Evolutionary conservation across 768 basidiomycete species (phyloP), one percentile per base, ranked within the genome.

Genomic region (Naganishia antarctica): DNA sequence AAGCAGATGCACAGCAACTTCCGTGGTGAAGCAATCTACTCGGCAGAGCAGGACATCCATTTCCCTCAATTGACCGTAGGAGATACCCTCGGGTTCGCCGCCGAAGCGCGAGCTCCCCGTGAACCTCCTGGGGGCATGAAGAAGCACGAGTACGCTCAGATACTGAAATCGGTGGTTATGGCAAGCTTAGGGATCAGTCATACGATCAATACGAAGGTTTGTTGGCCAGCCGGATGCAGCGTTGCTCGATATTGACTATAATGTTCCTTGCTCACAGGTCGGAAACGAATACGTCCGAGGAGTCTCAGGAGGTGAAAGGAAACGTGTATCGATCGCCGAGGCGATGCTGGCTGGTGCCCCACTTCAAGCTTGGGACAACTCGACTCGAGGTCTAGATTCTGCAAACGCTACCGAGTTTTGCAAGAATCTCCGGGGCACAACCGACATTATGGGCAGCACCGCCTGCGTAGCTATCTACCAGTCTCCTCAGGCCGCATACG

Each of bases 321-420:
- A 90, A 75, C 84, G 90, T 12, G 89, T 91, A 3, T 86, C 86
- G n/a, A 87, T 90, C 68, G 82, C 83, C 0, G 90, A 92, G 73
- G 90, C 89, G 83, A 75, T 90, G 60, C 84, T 85, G 0, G 83
- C 83, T 5, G 80, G 87, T 41, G 83, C 84, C 47, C 78, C 82
- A 9, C 78, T 91, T 3, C 81, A 83, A 23, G 83, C 83, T 21
- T 91, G 89, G 89, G 89, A 90, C 78, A 90, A 75, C 70, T 75
- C 74, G 12, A 77, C 74, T 48, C 71, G 78, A 49, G 78, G 78
- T 68, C 72, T 78, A 61, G 78, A 78, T 57, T 75, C 76, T 21
- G 76, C 78, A 46, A 79, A 79, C 51, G 79, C 81, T 13, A 75
- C 82, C 58, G 82, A 83, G 63, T 83, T 81, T 69, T 79, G 79